Conservation (phyloP, 305 asterid species). For the Plantago lanceolata region DNA sequence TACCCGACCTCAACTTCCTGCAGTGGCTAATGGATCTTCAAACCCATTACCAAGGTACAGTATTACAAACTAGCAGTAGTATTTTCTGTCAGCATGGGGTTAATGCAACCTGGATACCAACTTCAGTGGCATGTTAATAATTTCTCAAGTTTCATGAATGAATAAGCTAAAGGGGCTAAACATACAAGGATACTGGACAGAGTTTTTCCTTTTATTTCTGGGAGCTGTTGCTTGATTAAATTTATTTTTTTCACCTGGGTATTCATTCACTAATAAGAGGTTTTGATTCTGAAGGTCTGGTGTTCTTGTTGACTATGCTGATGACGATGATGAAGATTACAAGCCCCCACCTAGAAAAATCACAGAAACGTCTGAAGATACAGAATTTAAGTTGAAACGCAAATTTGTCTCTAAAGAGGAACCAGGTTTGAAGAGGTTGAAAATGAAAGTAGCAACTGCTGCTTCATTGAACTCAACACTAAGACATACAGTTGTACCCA, state of each 20-base stretch:
- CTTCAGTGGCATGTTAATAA: no score
- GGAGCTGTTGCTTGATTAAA: not conserved
- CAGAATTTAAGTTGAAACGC: constrained; percentile 62
- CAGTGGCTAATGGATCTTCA: constrained; percentile 56
- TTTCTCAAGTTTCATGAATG: no score
- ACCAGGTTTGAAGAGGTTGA: constrained; percentile 8
- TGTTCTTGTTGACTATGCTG: constrained; percentile 93
- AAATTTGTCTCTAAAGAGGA: constrained; percentile 62
- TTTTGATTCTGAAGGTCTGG: constrained; percentile 55
- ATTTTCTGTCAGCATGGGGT: no score
- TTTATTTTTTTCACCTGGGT: not conserved
- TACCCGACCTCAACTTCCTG: constrained; percentile 43
- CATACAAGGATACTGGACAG: no score
- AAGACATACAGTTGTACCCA: constrained; percentile 52
- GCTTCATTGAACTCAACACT: constrained; percentile 71
- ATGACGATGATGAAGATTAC: constrained; percentile 91
- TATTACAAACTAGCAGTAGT: not conserved
- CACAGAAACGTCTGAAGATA: constrained; percentile 42
- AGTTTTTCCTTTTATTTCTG: no score
- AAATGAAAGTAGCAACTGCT: no score
- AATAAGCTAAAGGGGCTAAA: no score
- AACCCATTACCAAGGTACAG: constrained; percentile 51
- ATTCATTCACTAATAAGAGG: constrained; percentile 8
- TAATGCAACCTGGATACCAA: no score
- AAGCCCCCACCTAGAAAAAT: constrained; percentile 74